Evolutionary conservation across 768 basidiomycete genomes (phyloP).

Genomic region (Russula vinacea): DNA sequence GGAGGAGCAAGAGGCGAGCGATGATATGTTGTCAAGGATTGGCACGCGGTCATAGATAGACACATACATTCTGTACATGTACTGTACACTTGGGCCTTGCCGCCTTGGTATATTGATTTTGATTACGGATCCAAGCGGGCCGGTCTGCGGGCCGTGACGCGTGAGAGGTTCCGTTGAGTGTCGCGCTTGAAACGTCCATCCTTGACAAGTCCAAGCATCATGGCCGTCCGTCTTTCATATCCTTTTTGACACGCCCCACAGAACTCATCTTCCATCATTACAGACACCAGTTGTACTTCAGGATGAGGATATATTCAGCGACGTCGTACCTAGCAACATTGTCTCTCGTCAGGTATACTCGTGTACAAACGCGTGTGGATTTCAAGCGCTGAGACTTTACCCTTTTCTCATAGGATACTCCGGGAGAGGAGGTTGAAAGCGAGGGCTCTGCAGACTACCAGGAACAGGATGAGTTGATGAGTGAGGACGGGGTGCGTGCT

Average conservation of each 20-base stretch:
- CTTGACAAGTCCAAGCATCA: constrained; percentile 15
- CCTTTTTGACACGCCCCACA: not conserved
- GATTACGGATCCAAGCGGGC: constrained; percentile 33
- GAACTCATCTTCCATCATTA: not conserved
- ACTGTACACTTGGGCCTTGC: not conserved
- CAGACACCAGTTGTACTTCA: constrained; percentile 33
- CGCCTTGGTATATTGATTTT: not conserved
- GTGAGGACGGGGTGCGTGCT: constrained; percentile 41
- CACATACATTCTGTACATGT: not conserved
- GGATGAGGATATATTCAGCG: constrained; percentile 84
- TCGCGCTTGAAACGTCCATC: not conserved
- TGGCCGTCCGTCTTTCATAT: constrained; percentile 29
- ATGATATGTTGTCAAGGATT: constrained; percentile 75
- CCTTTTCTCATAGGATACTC: constrained; percentile 49
- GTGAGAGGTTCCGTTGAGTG: constrained; percentile 1
- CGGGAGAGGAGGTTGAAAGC: constrained; percentile 70
- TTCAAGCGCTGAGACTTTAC: constrained; percentile 30
- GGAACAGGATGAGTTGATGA: constrained; percentile 59
- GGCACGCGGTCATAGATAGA: constrained; percentile 47
- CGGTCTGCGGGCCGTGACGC: constrained; percentile 20
- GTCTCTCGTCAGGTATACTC: constrained; percentile 76
- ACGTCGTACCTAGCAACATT: constrained; percentile 88
- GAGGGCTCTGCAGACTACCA: constrained; percentile 54
- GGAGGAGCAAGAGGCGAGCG: constrained; percentile 81
- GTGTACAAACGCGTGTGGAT: constrained; percentile 3